Percentiles rank a stretch among this genome's conserved stretches.
These are phyloP conservation scores for Claviceps arundinis DNA, from an alignment of 2,329 filamentous ascomycete species.

Conservation along the genomic window DNA sequence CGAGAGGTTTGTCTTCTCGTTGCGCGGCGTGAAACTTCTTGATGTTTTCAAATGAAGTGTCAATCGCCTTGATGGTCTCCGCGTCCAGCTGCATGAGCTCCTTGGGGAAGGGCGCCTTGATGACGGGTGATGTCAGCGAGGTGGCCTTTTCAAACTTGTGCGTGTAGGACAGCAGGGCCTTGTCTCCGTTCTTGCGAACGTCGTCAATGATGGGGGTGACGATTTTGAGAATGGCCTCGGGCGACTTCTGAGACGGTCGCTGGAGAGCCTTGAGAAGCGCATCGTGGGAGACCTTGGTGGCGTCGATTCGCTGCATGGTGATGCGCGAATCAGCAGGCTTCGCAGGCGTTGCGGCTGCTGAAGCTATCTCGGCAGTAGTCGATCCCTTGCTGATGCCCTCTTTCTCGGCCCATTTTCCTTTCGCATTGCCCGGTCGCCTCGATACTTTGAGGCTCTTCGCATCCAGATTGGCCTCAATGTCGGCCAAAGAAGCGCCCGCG, in stretches of 20 bases:
- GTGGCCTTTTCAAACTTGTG: constrained; percentile 98
- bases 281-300: constrained; percentile 46
- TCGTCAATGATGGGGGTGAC: constrained; percentile 86
- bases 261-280: constrained; percentile 65
- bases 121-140: constrained; percentile 74
- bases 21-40: constrained; percentile 87
- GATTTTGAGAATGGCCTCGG: constrained; percentile 85
- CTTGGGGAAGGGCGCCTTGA: constrained; percentile 77
- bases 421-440: constrained; percentile 83
- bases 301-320: constrained; percentile 68
- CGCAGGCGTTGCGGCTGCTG: constrained; percentile 19
- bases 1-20: constrained; percentile 65
- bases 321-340: constrained; percentile 44
- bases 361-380: constrained; percentile 20
- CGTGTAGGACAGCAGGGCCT: constrained; percentile 80
- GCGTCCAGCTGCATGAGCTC: constrained; percentile 72
- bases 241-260: constrained; percentile 84
- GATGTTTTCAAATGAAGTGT: constrained; percentile 89
- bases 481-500: constrained; percentile 71
- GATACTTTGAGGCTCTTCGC: constrained; percentile 93
- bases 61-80: constrained; percentile 86
- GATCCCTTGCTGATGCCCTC: constrained; percentile 45
- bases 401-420: constrained; percentile 82
- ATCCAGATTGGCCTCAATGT: constrained; percentile 86
- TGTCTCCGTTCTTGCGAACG: constrained; percentile 71